Conservation (phyloP, 2,329 filamentous ascomycete genomes). For the Aspergillus piperis region DNA sequence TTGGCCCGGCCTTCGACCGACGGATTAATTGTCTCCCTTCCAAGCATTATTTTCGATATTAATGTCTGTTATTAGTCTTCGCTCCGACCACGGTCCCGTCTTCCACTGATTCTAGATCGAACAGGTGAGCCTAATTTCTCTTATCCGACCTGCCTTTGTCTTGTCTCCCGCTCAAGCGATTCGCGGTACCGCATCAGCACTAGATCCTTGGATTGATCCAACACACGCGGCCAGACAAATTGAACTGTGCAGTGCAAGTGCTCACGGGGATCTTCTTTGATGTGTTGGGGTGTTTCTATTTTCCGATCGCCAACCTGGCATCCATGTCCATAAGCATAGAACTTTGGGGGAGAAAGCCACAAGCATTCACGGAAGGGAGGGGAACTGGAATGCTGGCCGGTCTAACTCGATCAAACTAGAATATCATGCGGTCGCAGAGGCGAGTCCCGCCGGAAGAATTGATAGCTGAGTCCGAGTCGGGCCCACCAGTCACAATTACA, state of each 20-base stretch:
- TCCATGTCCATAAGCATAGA: background rate
- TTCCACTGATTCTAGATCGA: too few species aligned
- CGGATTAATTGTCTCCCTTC: background rate
- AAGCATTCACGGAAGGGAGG: too few species aligned
- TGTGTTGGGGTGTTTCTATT: background rate
- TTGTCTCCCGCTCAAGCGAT: background rate
- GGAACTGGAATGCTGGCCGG: background rate
- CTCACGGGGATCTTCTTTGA: background rate
- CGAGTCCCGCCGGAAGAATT: background rate
- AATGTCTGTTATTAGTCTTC: background rate
- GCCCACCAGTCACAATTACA: background rate
- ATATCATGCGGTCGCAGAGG: background rate
- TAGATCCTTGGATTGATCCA: background rate
- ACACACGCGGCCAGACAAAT: background rate
- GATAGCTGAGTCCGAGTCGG: background rate
- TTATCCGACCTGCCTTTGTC: background rate
- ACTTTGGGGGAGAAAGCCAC: too few species aligned
- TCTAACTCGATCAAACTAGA: background rate
- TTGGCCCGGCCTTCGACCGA: background rate
- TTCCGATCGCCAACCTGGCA: background rate
- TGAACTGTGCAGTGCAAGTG: background rate
- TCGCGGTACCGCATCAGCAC: background rate
- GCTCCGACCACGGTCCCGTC: background rate
- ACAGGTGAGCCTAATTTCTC: background rate
- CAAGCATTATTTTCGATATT: background rate